Conservation (phyloP, 1,139 yeast genomes). For the Debaryomyces sp. region DNA sequence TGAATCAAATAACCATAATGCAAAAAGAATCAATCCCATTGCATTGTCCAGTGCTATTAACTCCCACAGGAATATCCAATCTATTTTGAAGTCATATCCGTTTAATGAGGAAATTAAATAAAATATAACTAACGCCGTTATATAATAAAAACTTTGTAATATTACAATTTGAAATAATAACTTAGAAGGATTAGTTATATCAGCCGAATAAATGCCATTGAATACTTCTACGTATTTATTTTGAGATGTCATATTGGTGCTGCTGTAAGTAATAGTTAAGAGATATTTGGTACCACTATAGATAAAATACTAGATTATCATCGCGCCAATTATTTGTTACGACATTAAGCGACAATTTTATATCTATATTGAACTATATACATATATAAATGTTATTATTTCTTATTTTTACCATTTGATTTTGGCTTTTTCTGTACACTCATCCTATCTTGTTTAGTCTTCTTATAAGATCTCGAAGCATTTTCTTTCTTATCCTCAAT, state of each 20-base stretch:
- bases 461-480: conserved; percentile 60
- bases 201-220: conserved; percentile 27
- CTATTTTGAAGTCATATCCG: conserved; percentile 63
- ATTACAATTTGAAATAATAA: conserved; percentile 58
- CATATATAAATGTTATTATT: neutral
- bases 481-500: conserved; percentile 52
- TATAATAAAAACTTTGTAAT: conserved; percentile 67
- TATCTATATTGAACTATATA: conserved; percentile 2
- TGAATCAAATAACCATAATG: conserved; percentile 81
- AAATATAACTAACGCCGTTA: conserved; percentile 60
- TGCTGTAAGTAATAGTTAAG: neutral
- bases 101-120: conserved; percentile 58
- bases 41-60: conserved; percentile 74
- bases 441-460: conserved; percentile 67
- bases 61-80: conserved; percentile 85
- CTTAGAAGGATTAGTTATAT: conserved; percentile 41
- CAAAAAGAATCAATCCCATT: conserved; percentile 71
- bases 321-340: neutral
- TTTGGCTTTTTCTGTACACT: conserved; percentile 15
- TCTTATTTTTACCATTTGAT: conserved; percentile 7
- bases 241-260: conserved; percentile 10
- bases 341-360: neutral
- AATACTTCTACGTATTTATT: conserved; percentile 33
- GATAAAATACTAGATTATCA: neutral
- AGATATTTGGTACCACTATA: neutral